Evolutionary conservation across 2,329 filamentous ascomycete genomes (phyloP).

Genomic region (Ascomycota sp.): DNA sequence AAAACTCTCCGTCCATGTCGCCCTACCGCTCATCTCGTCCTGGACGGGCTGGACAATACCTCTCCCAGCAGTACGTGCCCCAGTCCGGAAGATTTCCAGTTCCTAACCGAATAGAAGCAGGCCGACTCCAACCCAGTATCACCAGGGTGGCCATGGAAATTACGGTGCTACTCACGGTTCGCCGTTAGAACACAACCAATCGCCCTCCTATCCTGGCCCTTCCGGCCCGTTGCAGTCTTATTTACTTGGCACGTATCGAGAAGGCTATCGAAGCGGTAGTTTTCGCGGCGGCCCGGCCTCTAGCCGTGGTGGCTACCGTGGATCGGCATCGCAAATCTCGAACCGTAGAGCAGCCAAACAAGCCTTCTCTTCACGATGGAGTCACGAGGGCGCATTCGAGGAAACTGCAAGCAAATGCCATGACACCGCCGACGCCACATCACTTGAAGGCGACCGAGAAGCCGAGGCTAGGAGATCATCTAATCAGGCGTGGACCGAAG

Average conservation of each 20-base stretch:
- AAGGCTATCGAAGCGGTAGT: slow-evolving; percentile 28
- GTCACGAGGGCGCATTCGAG: slow-evolving; percentile 2
- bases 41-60: slow-evolving; percentile 18
- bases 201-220: slow-evolving; percentile 34
- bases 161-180: slow-evolving; percentile 30
- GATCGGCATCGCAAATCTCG: slow-evolving; percentile 41
- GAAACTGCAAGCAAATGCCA: slow-evolving; percentile 5
- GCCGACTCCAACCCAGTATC: slow-evolving; percentile 41
- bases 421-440: slow-evolving; percentile 3
- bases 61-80: slow-evolving; percentile 19
- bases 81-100: neutral
- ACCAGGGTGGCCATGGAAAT: slow-evolving; percentile 23
- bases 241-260: slow-evolving; percentile 23
- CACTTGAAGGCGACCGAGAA: slow-evolving; percentile 3
- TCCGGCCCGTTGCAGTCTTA: slow-evolving; percentile 36
- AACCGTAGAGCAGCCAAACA: slow-evolving; percentile 42
- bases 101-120: slow-evolving; percentile 22
- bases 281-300: slow-evolving; percentile 40
- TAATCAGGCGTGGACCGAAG: neutral
- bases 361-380: slow-evolving; percentile 5
- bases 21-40: slow-evolving; percentile 19
- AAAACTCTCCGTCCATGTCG: slow-evolving; percentile 23
- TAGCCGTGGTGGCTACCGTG: slow-evolving; percentile 31
- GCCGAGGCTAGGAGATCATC: slow-evolving; percentile 4
- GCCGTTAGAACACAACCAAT: slow-evolving; percentile 36